Evolutionary conservation across 2,329 filamentous ascomycete species (phyloP), one percentile per base, ranked within the genome.

Genomic region (Fusarium brachygibbosum): DNA sequence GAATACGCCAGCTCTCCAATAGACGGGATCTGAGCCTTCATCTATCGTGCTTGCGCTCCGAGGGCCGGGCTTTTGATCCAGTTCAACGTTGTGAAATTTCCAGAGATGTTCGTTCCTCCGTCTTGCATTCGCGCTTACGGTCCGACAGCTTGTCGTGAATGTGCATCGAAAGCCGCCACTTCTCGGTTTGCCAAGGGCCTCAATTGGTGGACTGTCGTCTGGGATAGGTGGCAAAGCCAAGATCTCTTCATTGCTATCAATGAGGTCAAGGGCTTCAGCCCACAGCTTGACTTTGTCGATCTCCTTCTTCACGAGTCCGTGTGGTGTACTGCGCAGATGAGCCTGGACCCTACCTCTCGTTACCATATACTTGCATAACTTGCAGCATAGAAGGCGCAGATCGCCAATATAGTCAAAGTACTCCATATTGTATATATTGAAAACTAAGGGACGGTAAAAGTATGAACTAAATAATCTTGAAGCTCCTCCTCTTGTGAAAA

Each of bases 311-410:
- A 53, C 12, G 4, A 53, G 14, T 17, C 10, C 14, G 17, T 53
- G 13, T 53, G 7, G 35, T 42, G 6, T 32, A 53, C 21, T 53
- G n/a, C 10, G 17, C n/a, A 53, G 17, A 53, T 53, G 19, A 42
- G 49, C 37, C 28, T 42, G 16, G 5, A 53, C 14, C 16, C n/a
- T 53, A 53, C 49, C 29, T 53, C 17, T 53, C 13, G 17, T 53
- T 53, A 53, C 35, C 14, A 53, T 53, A 53, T 53, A 53, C 35
- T 53, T 53, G 16, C n/a, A 53, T 53, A 21, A 21, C 49, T 42
- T 53, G 7, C n/a, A 53, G 35, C 12, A 53, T n/a, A 53, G 25
- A 21, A 53, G 25, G 49, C 13, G 28, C 25, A 53, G 21, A 34
- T 53, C 28, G 23, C 37, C 42, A 13, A 53, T 34, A 53, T 53